These are phyloP conservation scores for Leccinum griseonigrum DNA, from an alignment of 1,284 basidiomycete species.

Conservation along the genomic window DNA sequence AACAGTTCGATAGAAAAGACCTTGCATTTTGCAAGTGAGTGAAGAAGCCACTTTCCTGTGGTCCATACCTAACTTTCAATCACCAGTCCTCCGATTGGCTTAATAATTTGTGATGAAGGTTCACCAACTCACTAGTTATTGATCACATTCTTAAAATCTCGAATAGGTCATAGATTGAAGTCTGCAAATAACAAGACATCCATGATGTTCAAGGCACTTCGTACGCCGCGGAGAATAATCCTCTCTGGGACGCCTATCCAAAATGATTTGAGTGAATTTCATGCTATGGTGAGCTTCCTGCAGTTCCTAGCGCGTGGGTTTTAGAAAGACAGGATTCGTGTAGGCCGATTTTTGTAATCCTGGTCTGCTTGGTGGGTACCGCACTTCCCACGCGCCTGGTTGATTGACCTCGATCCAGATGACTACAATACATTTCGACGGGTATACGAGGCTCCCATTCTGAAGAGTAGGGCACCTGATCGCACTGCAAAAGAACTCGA, in stretches of 20 bases:
- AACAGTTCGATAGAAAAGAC: conserved; percentile 45
- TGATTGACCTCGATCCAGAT: conserved; percentile 38
- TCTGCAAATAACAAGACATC: conserved; percentile 92
- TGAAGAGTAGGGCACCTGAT: conserved; percentile 82
- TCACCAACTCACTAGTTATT: conserved; percentile 7
- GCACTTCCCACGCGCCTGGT: background rate
- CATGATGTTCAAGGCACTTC: conserved; percentile 80
- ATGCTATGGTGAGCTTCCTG: conserved; percentile 75
- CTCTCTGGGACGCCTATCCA: conserved; percentile 97
- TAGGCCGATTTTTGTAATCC: conserved; percentile 95
- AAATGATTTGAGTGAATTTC: conserved; percentile 95
- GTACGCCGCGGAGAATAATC: conserved; percentile 77
- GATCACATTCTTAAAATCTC: background rate
- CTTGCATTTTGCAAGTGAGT: conserved; percentile 63
- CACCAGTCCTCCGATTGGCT: conserved; percentile 79
- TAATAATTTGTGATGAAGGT: conserved; percentile 97
- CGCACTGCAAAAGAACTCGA: conserved; percentile 71
- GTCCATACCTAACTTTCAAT: background rate
- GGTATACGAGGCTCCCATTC: conserved; percentile 87
- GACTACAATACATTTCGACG: conserved; percentile 74
- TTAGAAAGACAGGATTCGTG: background rate
- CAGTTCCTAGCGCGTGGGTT: background rate
- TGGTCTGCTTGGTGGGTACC: conserved; percentile 68
- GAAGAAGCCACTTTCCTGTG: background rate
- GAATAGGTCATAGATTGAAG: conserved; percentile 87